Base-by-base conservation (phyloP, 176 grass and related monocot genomes). In the Paspalum notatum region DNA sequence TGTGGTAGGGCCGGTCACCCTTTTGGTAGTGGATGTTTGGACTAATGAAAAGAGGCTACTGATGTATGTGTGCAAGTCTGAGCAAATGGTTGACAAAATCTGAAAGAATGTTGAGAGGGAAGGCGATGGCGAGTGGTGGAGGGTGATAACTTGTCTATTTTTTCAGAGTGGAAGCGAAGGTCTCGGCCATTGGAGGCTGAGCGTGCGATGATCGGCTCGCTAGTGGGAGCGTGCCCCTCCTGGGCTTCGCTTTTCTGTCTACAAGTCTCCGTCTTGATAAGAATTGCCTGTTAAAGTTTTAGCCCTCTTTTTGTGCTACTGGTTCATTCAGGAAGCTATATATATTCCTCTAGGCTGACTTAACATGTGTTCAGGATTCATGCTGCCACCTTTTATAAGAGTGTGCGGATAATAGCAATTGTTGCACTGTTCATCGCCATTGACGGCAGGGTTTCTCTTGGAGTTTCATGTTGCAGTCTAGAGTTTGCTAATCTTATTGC, bases 31-130 rank as follows among this genome's bases (percentile, higher is more conserved):
- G 53, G 80, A 76, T 66, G 77, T 87, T 79, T 80, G 82, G 83
- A 84, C 92, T 89, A 89, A 94, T 88, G 85, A 68, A 87, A 87
- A 87, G n/a, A 77, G 75, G 65, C n/a, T 83, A 75, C 73, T 81
- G 80, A 80, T 87, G 77, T 84, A 86, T 85, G 62, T 77, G 42
- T 84, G 67, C 47, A 68, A 87, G 75, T 89, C 85, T 80, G 74
- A 51, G 55, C 91, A 84, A 80, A 84, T 84, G 82, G 83, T 86
- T 94, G 88, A 94, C 85, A 50, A 81, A 86, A 84, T 66, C 44
- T 81, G 83, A 67, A 81, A 86, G 77, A 60, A 84, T 73, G 83
- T 86, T 86, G 58, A 39, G 80, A 78, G 72, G 88, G 88, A 78
- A 81, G 77, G 46, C n/a, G n/a, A 91, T 21, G 72, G 76, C 76